Conservation (phyloP, 495 filamentous ascomycete genomes). For the Podospora australis region DNA sequence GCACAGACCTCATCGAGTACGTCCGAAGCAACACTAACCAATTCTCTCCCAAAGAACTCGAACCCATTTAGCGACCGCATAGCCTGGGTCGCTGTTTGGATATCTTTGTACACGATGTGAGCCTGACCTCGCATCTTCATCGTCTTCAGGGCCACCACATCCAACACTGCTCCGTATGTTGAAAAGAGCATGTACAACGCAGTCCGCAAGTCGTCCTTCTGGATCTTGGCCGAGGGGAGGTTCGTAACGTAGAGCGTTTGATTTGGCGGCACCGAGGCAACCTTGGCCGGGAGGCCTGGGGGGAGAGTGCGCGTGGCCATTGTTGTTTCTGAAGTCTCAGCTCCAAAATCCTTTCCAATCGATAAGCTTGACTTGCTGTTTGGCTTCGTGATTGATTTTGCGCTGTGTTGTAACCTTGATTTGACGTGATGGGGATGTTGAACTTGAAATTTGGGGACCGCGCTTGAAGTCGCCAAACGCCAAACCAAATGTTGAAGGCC, state of each 20-base stretch:
- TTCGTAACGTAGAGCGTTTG: slow-evolving; percentile 79
- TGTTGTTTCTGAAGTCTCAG: slow-evolving; percentile 14
- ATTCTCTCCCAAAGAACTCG: slow-evolving; percentile 77
- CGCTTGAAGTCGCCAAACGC: neutral
- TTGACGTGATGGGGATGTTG: neutral
- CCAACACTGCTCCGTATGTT: slow-evolving; percentile 87
- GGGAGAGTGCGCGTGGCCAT: slow-evolving; percentile 29
- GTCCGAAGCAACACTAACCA: slow-evolving; percentile 50
- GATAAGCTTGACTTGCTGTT: too few relatives aligned
- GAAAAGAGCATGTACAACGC: slow-evolving; percentile 89
- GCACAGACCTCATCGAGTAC: slow-evolving; percentile 3
- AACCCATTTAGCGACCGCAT: slow-evolving; percentile 82
- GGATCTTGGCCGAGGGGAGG: slow-evolving; percentile 72
- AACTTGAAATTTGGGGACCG: neutral
- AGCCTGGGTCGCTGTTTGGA: slow-evolving; percentile 80
- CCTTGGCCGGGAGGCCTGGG: slow-evolving; percentile 36
- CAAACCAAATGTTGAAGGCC: neutral
- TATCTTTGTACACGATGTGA: slow-evolving; percentile 83
- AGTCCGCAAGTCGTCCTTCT: slow-evolving; percentile 74
- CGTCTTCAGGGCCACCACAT: slow-evolving; percentile 86
- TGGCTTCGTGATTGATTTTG: neutral
- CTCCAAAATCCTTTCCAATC: too few relatives aligned
- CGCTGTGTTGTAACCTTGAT: neutral
- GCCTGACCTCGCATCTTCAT: slow-evolving; percentile 91
- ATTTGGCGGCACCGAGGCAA: slow-evolving; percentile 30